Percentiles rank a stretch among this genome's conserved stretches.
Conservation (phyloP, 108 stramenopile genomes). For the Bacterosira constricta region DNA sequence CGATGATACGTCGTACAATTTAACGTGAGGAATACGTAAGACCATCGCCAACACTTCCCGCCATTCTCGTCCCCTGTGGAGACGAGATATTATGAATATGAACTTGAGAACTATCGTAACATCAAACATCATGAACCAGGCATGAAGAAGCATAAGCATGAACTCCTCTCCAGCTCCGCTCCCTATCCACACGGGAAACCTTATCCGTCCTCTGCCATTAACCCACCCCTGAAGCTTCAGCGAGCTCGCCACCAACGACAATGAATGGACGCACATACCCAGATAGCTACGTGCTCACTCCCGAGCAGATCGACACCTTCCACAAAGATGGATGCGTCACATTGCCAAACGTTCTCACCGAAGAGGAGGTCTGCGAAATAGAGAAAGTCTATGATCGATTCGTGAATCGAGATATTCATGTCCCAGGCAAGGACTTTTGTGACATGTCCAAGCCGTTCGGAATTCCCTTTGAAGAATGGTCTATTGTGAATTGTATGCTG, state of each 20-base stretch:
- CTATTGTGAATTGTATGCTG: constrained; percentile 66
- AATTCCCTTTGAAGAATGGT: constrained; percentile 56
- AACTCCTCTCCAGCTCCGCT: too few relatives aligned
- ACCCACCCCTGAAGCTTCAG: too few relatives aligned
- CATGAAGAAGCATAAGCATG: too few relatives aligned
- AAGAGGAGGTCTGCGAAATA: constrained; percentile 58
- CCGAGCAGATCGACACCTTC: constrained; percentile 60
- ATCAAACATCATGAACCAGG: too few relatives aligned
- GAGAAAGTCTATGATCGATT: constrained; percentile 55
- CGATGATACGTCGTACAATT: too few relatives aligned
- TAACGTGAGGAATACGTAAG: too few relatives aligned
- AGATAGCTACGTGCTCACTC: constrained; percentile 48
- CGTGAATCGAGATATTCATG: constrained; percentile 49
- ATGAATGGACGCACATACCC: constrained; percentile 45
- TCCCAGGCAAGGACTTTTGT: constrained; percentile 71
- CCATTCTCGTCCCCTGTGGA: too few relatives aligned
- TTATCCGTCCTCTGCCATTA: too few relatives aligned
- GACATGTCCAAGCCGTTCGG: constrained; percentile 72
- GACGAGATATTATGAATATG: too few relatives aligned
- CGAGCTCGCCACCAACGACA: neutral
- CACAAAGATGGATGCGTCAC: constrained; percentile 57
- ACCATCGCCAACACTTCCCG: too few relatives aligned
- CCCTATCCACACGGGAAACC: too few relatives aligned
- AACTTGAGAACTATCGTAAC: too few relatives aligned
- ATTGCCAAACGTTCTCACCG: constrained; percentile 56